Evolutionary conservation across 306 rosid species (phyloP).

Genomic region (Casuarina cunninghamiana): DNA sequence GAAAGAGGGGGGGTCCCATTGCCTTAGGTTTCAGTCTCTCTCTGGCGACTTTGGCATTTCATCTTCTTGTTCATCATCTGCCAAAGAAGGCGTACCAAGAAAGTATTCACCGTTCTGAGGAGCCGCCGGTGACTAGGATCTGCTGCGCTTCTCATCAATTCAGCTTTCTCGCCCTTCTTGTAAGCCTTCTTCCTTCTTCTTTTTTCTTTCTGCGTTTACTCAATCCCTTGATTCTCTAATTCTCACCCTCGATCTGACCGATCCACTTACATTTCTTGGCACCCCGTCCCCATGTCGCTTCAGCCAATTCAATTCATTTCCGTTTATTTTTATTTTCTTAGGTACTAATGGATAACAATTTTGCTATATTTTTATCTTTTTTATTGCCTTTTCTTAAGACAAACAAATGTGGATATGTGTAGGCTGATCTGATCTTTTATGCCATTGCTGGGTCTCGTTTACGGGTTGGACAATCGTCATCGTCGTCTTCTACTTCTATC

Average conservation of each 20-base stretch:
- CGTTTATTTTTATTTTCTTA: too few relatives aligned
- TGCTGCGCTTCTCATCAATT: not conserved
- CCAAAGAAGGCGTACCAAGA: not conserved
- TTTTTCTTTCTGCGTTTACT: not conserved
- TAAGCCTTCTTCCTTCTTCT: not conserved
- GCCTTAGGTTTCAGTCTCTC: not conserved
- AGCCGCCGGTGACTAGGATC: slow-evolving; percentile 2
- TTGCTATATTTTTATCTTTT: not conserved
- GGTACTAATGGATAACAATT: not conserved
- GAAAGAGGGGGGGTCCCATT: not conserved
- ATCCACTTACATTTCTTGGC: not conserved
- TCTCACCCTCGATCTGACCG: slow-evolving; percentile 5
- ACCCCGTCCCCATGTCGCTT: not conserved
- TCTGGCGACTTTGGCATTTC: slow-evolving; percentile 4
- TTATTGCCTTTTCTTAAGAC: not conserved
- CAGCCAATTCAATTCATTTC: not conserved
- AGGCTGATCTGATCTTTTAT: slow-evolving; percentile 6
- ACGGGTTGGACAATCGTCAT: not conserved
- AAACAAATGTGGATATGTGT: not conserved
- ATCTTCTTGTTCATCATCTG: not conserved
- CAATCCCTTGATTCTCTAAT: not conserved
- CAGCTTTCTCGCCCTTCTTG: not conserved
- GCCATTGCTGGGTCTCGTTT: slow-evolving; percentile 3
- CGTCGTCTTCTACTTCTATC: not conserved
- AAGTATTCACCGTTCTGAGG: not conserved